Conservation (phyloP, 192 early-diverging fungal genomes). For the Coemansia sp. region DNA sequence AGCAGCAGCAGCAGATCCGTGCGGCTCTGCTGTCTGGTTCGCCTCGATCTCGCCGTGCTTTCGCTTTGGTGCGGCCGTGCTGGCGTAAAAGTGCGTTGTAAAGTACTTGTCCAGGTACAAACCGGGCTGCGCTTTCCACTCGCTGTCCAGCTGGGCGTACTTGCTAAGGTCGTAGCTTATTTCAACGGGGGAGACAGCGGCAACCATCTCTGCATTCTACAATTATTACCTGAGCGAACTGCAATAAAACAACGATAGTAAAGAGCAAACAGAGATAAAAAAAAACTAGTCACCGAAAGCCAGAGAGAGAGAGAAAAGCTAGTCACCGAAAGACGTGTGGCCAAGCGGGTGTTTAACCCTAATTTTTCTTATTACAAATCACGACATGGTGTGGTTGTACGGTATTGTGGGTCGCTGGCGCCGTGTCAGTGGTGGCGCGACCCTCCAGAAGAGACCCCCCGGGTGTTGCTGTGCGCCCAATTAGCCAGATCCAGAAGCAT, state of each 20-base stretch:
- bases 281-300: background rate
- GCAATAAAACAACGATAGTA: background rate
- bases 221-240: background rate
- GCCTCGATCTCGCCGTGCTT: slow-evolving; percentile 23
- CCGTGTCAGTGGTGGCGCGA: background rate
- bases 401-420: background rate
- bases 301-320: no score
- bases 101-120: slow-evolving; percentile 38
- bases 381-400: no score
- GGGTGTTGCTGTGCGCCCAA: slow-evolving; percentile 18
- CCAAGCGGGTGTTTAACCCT: no score
- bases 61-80: slow-evolving; percentile 23
- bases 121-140: slow-evolving; percentile 14
- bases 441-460: background rate
- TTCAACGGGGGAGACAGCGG: background rate
- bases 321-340: background rate
- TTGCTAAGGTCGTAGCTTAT: slow-evolving; percentile 38
- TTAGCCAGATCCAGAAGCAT: slow-evolving; percentile 42
- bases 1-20: background rate
- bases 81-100: slow-evolving; percentile 22
- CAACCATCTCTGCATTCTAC: background rate
- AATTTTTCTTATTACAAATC: no score
- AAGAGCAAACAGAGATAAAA: background rate
- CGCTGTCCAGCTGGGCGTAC: slow-evolving; percentile 28
- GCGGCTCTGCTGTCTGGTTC: background rate